Evolutionary conservation across 2,329 filamentous ascomycete genomes (phyloP).

Genomic region (Monilinia polystroma): DNA sequence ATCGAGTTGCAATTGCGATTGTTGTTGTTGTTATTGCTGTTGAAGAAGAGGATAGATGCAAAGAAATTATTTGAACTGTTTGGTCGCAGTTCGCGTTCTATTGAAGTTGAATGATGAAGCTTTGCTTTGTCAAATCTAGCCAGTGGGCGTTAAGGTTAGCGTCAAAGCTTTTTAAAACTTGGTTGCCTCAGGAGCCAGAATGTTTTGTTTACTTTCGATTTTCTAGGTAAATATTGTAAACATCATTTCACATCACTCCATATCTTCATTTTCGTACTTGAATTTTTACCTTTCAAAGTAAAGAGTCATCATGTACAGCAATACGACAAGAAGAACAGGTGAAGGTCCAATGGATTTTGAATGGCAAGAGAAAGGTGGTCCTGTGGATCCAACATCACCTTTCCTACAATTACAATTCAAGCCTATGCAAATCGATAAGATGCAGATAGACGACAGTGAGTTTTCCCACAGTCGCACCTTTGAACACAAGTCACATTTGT

Average conservation of each 20-base stretch:
- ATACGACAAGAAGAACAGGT: conserved; percentile 55
- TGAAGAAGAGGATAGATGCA: conserved; percentile 12
- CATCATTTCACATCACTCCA: background rate
- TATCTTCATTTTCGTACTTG: conserved; percentile 12
- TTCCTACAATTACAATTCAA: conserved; percentile 58
- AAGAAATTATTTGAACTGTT: conserved; percentile 11
- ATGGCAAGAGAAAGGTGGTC: conserved; percentile 54
- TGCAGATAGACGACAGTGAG: conserved; percentile 35
- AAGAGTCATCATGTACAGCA: conserved; percentile 32
- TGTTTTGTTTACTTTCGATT: conserved; percentile 24
- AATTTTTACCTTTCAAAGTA: background rate
- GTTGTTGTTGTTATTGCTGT: background rate
- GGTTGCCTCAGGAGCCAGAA: conserved; percentile 23
- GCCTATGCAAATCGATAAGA: conserved; percentile 31
- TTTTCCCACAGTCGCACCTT: conserved; percentile 9
- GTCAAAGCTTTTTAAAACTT: conserved; percentile 23
- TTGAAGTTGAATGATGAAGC: conserved; percentile 16
- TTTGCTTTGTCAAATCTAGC: conserved; percentile 16
- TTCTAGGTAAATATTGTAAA: background rate
- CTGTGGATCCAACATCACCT: conserved; percentile 60
- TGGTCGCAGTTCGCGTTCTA: conserved; percentile 11
- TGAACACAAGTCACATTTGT: background rate
- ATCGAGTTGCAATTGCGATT: background rate
- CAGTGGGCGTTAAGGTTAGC: conserved; percentile 21
- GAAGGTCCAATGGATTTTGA: conserved; percentile 68